Evolutionary conservation across 331 rosid genomes (phyloP).

Genomic region (Acacia pycnantha): DNA sequence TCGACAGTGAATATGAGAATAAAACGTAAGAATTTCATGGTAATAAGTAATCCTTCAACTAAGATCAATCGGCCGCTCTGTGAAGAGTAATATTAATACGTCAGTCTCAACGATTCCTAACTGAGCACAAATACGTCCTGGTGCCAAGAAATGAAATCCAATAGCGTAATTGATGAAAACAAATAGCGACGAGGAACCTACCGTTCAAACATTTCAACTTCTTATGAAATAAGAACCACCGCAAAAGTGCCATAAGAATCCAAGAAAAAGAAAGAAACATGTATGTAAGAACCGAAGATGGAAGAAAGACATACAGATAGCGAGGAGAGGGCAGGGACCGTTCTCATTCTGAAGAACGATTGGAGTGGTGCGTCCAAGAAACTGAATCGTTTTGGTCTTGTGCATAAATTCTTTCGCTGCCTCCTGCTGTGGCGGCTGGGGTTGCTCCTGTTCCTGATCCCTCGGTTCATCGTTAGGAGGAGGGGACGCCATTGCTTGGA

Average conservation of each 20-base stretch:
- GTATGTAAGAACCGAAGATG: slow-evolving; percentile 42
- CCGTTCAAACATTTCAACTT: neutral
- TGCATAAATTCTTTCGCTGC: slow-evolving; percentile 60
- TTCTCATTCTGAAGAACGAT: slow-evolving; percentile 95
- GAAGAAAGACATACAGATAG: slow-evolving; percentile 63
- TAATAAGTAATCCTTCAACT: neutral
- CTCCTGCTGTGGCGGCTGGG: slow-evolving; percentile 9
- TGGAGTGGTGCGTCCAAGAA: slow-evolving; percentile 84
- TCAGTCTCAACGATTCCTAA: slow-evolving; percentile 3
- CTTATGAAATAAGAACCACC: neutral
- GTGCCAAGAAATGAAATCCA: neutral
- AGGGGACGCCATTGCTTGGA: slow-evolving; percentile 48
- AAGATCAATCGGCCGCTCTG: neutral
- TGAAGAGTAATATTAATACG: neutral
- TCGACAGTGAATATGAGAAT: neutral
- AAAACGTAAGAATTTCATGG: neutral
- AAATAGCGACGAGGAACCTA: neutral
- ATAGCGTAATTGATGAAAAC: slow-evolving; percentile 2
- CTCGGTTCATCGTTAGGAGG: slow-evolving; percentile 32
- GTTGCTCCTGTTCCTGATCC: slow-evolving; percentile 21
- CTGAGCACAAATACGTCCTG: neutral
- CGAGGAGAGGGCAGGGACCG: slow-evolving; percentile 99
- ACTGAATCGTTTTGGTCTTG: slow-evolving; percentile 83
- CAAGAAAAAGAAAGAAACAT: neutral
- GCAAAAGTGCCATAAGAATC: neutral